Conservation (phyloP, 2,329 filamentous ascomycete genomes). For the Paraconiothyrium sp. region DNA sequence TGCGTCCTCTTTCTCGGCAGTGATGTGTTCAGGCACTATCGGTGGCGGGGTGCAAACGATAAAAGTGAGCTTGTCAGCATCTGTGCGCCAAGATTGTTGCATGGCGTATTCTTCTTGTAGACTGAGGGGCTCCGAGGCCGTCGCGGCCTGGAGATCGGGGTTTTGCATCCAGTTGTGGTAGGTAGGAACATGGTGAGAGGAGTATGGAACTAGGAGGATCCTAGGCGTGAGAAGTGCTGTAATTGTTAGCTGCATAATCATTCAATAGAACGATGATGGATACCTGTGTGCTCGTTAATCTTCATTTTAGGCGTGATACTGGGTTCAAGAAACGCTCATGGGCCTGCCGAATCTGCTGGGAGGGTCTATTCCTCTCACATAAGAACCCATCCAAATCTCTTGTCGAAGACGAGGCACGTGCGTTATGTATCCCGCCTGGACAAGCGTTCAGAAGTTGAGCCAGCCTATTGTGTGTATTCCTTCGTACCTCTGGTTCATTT, state of each 20-base stretch:
- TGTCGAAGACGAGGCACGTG: too few relatives aligned
- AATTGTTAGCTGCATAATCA: background rate
- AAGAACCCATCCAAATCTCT: too few relatives aligned
- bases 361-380: background rate
- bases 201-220: slow-evolving; percentile 85
- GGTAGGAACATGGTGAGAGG: slow-evolving; percentile 77
- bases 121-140: slow-evolving; percentile 84
- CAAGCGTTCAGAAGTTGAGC: too few relatives aligned
- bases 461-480: too few relatives aligned
- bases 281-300: slow-evolving; percentile 54
- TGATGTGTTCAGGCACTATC: slow-evolving; percentile 11
- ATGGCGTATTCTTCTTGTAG: slow-evolving; percentile 87
- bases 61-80: slow-evolving; percentile 90
- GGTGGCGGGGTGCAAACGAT: slow-evolving; percentile 69
- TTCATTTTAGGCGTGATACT: slow-evolving; percentile 44
- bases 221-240: slow-evolving; percentile 73
- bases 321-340: background rate
- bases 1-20: slow-evolving; percentile 59
- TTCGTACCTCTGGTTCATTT: too few relatives aligned
- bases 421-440: too few relatives aligned
- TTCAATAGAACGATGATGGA: background rate
- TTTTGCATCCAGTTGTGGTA: slow-evolving; percentile 96
- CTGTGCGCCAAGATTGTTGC: slow-evolving; percentile 85
- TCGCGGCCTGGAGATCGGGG: slow-evolving; percentile 80
- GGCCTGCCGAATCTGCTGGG: background rate